Evolutionary conservation across 1,284 basidiomycete species (phyloP).

Genomic region (Moesziomyces aphidis): DNA sequence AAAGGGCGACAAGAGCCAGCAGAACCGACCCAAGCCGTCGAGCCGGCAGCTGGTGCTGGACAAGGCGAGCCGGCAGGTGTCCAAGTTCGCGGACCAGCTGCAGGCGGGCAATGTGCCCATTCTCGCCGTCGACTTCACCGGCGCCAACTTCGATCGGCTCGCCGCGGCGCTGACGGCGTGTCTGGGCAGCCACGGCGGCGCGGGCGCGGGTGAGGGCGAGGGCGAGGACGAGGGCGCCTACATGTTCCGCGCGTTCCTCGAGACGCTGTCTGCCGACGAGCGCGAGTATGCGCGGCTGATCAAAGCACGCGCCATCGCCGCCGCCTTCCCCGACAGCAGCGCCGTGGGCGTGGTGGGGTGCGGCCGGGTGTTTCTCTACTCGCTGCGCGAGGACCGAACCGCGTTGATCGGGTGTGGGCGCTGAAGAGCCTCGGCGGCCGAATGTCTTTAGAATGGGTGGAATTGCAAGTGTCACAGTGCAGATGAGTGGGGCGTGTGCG

Average conservation of each 20-base stretch:
- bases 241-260: slow-evolving; percentile 51
- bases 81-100: slow-evolving; percentile 50
- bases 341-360: slow-evolving; percentile 20
- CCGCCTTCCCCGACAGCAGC: slow-evolving; percentile 41
- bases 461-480: too few relatives aligned
- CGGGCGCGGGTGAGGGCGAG: slow-evolving; percentile 2
- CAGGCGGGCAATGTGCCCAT: slow-evolving; percentile 55
- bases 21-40: slow-evolving; percentile 52
- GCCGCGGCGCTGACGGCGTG: slow-evolving; percentile 46
- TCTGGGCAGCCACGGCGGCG: slow-evolving; percentile 31
- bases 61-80: slow-evolving; percentile 53
- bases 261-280: slow-evolving; percentile 54
- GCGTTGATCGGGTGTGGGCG: slow-evolving; percentile 48
- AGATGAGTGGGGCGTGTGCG: too few relatives aligned
- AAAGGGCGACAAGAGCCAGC: slow-evolving; percentile 47
- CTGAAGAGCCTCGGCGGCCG: background rate
- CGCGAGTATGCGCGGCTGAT: slow-evolving; percentile 55
- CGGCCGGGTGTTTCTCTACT: slow-evolving; percentile 51
- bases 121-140: slow-evolving; percentile 58
- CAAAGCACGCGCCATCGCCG: slow-evolving; percentile 31
- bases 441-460: background rate
- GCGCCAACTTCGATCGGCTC: slow-evolving; percentile 46
- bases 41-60: slow-evolving; percentile 54
- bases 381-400: slow-evolving; percentile 47
- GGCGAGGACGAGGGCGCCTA: slow-evolving; percentile 39